Percentiles rank a stretch among this genome's conserved stretches.
These are phyloP conservation scores for Adansonia digitata DNA, from an alignment of 345 rosid species.

Conservation along the genomic window DNA sequence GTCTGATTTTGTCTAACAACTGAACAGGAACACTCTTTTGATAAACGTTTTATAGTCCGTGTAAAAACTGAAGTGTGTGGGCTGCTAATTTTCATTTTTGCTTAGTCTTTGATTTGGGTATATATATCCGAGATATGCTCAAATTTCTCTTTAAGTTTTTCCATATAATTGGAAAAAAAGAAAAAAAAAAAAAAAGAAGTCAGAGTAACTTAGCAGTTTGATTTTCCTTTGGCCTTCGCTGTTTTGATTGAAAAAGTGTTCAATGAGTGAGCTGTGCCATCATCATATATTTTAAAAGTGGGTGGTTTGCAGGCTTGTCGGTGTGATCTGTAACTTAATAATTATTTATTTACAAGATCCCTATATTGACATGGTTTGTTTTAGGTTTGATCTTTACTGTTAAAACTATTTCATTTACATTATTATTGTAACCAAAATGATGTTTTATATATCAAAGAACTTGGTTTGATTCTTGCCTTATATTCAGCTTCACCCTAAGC, in stretches of 20 bases:
- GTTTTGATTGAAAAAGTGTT: not conserved
- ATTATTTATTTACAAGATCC: slow-evolving; percentile 8
- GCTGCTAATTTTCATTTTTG: not conserved
- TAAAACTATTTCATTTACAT: slow-evolving; percentile 1
- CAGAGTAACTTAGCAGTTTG: not conserved
- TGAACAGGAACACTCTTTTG: not conserved
- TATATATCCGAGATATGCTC: too few species aligned
- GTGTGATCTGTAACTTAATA: slow-evolving; percentile 5
- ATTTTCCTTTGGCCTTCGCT: not conserved
- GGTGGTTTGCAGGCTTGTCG: slow-evolving; percentile 2
- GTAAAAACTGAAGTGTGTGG: not conserved
- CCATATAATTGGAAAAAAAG: too few species aligned
- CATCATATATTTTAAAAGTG: not conserved
- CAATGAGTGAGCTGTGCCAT: not conserved
- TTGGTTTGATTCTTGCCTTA: not conserved
- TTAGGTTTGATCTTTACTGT: not conserved
- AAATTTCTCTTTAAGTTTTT: too few species aligned
- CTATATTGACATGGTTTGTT: not conserved
- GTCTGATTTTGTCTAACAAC: slow-evolving; percentile 57
- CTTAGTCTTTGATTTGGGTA: not conserved
- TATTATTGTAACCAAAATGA: not conserved
- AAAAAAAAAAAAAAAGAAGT: not conserved
- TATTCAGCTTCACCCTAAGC: not conserved
- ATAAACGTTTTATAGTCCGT: not conserved
- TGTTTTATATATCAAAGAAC: slow-evolving; percentile 2